phyloP scores from a whole-genome alignment of 768 basidiomycete genomes.

The Rhizopogon sp. region DNA sequence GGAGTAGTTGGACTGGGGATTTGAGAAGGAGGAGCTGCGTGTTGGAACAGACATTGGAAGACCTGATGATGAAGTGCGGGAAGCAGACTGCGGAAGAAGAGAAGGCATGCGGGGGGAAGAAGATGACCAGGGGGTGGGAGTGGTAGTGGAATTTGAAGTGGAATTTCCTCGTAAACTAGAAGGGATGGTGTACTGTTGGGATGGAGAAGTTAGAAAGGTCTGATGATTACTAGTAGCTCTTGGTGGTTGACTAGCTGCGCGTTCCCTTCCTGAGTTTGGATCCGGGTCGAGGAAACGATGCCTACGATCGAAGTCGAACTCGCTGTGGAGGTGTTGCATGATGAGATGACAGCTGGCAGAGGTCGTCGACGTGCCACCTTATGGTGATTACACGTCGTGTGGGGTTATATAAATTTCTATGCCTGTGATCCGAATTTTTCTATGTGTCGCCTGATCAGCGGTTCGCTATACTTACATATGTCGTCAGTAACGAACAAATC shows the following conservation, averaged over 20 bases:
- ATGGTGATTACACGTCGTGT: conserved; percentile 13
- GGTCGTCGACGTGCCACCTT: not conserved
- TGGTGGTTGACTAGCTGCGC: conserved; percentile 70
- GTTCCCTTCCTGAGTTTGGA: conserved; percentile 44
- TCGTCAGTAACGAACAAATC: too few species aligned
- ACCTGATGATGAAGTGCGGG: conserved; percentile 26
- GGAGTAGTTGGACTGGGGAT: conserved; percentile 50
- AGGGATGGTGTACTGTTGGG: conserved; percentile 47
- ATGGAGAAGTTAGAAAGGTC: conserved; percentile 45
- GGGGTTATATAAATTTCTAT: not conserved
- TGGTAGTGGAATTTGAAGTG: conserved; percentile 16
- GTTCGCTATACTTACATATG: too few species aligned
- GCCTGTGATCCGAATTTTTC: too few species aligned
- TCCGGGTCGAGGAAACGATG: conserved; percentile 51
- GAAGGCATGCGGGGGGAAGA: conserved; percentile 34
- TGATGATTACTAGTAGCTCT: conserved; percentile 37
- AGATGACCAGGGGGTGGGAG: conserved; percentile 34
- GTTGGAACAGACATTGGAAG: conserved; percentile 54
- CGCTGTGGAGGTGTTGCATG: conserved; percentile 41
- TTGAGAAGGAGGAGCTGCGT: conserved; percentile 66
- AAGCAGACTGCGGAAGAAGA: conserved; percentile 31
- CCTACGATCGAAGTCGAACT: conserved; percentile 45
- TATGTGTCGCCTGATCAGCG: too few species aligned
- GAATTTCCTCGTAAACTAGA: conserved; percentile 35
- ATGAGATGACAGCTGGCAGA: conserved; percentile 8